Evolutionary conservation across 2,329 filamentous ascomycete species (phyloP), one percentile per base, ranked within the genome.

Genomic region (Pseudogymnoascus sp.): DNA sequence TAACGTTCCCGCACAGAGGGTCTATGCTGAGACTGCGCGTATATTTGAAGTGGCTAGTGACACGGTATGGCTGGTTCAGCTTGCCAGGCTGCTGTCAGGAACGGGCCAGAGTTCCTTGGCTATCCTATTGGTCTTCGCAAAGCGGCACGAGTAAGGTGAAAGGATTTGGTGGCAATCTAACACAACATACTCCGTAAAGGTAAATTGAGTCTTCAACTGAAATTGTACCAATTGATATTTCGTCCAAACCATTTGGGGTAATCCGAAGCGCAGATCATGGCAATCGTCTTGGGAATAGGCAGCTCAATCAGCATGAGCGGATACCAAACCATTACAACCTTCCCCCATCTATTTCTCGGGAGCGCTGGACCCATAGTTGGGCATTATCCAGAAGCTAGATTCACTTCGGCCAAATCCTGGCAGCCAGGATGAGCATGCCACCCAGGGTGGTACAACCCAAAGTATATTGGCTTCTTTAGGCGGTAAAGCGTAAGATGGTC

Each of bases 51-150:
- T 20, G 47, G 47, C 15, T 53, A 35, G 47, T 53, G 47, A 35
- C 47, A 33, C n/a, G 11, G 11, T 33, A 53, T 53, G 28, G 47
- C 9, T 35, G 28, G 47, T 53, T 53, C 47, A 53, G 47, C 47
- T 53, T 20, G 47, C 15, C 47, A 53, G 47, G 47, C 47, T 53
- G 8, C 47, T 20, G 47, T 20, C n/a, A 53, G 47, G 47, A 53
- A 53, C 15, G 15, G 47, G 47, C 47, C 47, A 53, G 11, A 53
- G 47, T 53, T 53, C 15, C 47, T 53, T 53, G 47, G 28, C 47
- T 35, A 53, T 6, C 47, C 47, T 33, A 33, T 53, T 28, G 39
- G 15, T 15, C n/a, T 53, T 53, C 15, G 15, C 47, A 33, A 18
- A 53, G 28, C 25, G 47, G 28, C 47, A 33, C 28, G 15, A 35